A percentile compares a stretch with the other conserved stretches of the same genome.
Evolutionary conservation across 2,329 filamentous ascomycete genomes (phyloP).

Genomic region (Fusarium citri): DNA sequence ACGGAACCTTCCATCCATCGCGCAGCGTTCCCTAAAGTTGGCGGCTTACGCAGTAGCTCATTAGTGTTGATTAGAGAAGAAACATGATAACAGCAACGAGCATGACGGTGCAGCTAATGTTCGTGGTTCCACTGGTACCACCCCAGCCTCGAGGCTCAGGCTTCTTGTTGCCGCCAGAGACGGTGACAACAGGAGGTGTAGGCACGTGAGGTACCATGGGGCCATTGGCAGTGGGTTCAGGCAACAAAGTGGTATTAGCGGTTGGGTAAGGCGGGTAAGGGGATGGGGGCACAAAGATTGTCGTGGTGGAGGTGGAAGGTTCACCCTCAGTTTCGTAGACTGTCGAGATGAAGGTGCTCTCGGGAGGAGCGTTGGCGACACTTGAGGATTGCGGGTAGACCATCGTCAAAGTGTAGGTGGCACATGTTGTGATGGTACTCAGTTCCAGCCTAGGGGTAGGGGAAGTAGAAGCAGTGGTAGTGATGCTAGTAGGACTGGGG

Average conservation of each 20-base stretch:
- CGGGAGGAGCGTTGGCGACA: slow-evolving; percentile 28
- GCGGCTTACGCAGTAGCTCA: not conserved
- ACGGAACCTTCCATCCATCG: not conserved
- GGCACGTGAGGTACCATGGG: slow-evolving; percentile 36
- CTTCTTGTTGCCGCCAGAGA: slow-evolving; percentile 51
- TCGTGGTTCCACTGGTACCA: slow-evolving; percentile 47
- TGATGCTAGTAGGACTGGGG: slow-evolving; percentile 7
- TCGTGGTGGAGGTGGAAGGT: slow-evolving; percentile 48
- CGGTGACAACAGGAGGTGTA: slow-evolving; percentile 47
- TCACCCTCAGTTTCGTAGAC: slow-evolving; percentile 49
- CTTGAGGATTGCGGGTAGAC: not conserved
- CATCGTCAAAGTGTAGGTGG: slow-evolving; percentile 41
- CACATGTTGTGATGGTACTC: slow-evolving; percentile 45
- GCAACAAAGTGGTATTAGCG: slow-evolving; percentile 47
- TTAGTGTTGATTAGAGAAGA: slow-evolving; percentile 44
- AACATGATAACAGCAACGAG: slow-evolving; percentile 51
- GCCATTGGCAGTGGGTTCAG: slow-evolving; percentile 44
- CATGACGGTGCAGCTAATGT: slow-evolving; percentile 53
- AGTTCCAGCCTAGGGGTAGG: slow-evolving; percentile 38
- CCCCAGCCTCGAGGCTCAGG: slow-evolving; percentile 48
- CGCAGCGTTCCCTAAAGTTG: not conserved
- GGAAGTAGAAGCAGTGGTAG: slow-evolving; percentile 48
- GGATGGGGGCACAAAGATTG: slow-evolving; percentile 46
- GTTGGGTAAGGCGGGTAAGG: slow-evolving; percentile 47
- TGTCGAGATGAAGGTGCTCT: slow-evolving; percentile 48